phyloP scores from a whole-genome alignment of 257 asterid genomes.

The Agastache rugosa region DNA sequence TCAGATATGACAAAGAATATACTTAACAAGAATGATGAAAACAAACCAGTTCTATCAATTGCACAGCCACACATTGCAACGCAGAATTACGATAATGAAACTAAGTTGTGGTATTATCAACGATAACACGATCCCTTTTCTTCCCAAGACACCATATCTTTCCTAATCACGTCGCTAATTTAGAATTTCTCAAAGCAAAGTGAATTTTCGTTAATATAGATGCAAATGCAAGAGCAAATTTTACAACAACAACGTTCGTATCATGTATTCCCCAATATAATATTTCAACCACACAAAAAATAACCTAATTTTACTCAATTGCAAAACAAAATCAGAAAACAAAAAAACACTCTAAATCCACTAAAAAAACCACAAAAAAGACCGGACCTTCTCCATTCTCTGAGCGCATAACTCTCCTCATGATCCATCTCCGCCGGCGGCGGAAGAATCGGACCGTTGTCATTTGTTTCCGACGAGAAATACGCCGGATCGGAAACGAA shows the following conservation, averaged over 20 bases:
- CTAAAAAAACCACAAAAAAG: not conserved
- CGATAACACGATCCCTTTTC: no score
- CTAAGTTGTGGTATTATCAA: not conserved
- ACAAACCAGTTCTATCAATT: not conserved
- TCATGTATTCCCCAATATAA: not conserved
- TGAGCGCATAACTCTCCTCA: constrained; percentile 71
- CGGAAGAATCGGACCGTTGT: constrained; percentile 56
- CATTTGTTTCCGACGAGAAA: constrained; percentile 46
- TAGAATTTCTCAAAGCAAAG: not conserved
- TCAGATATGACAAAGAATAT: not conserved
- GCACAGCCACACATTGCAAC: not conserved
- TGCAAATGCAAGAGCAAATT: not conserved
- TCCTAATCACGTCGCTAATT: not conserved
- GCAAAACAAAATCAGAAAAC: not conserved
- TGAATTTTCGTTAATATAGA: not conserved
- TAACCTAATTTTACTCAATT: constrained; percentile 5
- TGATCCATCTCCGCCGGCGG: constrained; percentile 59
- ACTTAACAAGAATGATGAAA: not conserved
- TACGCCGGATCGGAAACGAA: constrained; percentile 51
- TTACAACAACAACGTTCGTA: not conserved
- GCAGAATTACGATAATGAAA: not conserved
- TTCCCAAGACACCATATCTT: not conserved
- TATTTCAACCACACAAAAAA: not conserved
- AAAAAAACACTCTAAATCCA: not conserved
- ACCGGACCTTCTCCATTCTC: constrained; percentile 84